Conservation (phyloP, 495 filamentous ascomycete species). For the Aspergillus coremiiformis region DNA sequence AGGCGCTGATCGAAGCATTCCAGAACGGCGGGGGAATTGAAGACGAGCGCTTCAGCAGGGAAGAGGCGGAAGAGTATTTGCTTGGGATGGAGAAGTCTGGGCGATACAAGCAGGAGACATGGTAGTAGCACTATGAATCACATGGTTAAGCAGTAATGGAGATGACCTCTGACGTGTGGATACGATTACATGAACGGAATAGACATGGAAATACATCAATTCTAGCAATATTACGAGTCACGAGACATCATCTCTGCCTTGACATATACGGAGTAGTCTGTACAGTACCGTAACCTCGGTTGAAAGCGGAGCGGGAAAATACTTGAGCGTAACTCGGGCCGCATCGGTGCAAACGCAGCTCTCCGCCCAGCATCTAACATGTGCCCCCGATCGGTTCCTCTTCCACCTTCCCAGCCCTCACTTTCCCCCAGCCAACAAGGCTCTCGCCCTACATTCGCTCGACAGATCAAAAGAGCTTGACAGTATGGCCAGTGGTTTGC, state of each 20-base stretch:
- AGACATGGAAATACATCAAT: too few relatives aligned
- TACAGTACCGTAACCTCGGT: conserved; percentile 27
- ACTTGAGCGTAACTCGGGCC: conserved; percentile 30
- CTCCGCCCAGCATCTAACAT: conserved; percentile 15
- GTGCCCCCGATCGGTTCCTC: conserved; percentile 1
- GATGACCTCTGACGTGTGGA: too few relatives aligned
- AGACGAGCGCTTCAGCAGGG: conserved; percentile 24
- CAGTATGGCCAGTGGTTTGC: conserved; percentile 61
- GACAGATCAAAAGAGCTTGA: neutral
- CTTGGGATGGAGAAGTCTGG: conserved; percentile 58
- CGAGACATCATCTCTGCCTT: neutral
- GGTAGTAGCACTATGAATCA: conserved; percentile 35
- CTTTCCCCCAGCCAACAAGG: conserved; percentile 5
- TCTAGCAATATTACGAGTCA: too few relatives aligned
- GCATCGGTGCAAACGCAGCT: conserved; percentile 25
- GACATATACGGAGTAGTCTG: neutral
- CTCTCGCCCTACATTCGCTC: neutral
- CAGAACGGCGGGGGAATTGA: conserved; percentile 25
- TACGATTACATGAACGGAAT: too few relatives aligned
- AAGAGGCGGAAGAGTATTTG: conserved; percentile 52
- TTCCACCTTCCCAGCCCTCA: conserved; percentile 9
- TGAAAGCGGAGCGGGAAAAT: conserved; percentile 21
- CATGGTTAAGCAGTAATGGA: neutral
- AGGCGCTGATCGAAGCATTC: conserved; percentile 69
- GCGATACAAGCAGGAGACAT: conserved; percentile 73